Conservation (phyloP, 352 stramenopile genomes). For the Phytopythium boreale region DNA sequence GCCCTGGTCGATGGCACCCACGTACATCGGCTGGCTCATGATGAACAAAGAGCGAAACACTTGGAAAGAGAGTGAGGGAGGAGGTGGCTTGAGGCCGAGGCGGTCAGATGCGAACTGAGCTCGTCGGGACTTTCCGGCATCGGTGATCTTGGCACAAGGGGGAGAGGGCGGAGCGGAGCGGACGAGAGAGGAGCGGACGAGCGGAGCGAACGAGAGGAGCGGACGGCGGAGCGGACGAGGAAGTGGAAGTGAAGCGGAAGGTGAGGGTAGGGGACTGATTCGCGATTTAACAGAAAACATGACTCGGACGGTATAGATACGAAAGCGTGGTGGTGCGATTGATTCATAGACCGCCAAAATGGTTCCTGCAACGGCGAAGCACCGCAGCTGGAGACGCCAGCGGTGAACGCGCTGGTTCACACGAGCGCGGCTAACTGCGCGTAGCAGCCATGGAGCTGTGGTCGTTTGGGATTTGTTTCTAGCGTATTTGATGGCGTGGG, state of each 20-base stretch:
- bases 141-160: neutral
- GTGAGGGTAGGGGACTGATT: neutral
- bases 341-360: neutral
- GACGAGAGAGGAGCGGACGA: neutral
- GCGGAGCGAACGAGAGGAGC: neutral
- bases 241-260: neutral
- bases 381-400: neutral
- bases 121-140: neutral
- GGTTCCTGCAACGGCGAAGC: neutral
- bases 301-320: neutral
- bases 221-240: neutral
- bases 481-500: no score
- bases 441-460: no score
- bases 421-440: no score
- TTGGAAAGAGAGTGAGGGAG: constrained; percentile 2
- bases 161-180: neutral
- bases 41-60: constrained; percentile 3
- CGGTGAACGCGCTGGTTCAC: no score
- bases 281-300: neutral
- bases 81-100: constrained; percentile 15
- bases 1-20: constrained; percentile 96
- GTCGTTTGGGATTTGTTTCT: no score
- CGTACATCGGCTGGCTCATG: constrained; percentile 47
- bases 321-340: neutral
- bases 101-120: constrained; percentile 42